Base-by-base conservation (phyloP, 768 basidiomycete genomes). In the Agaricus blazei region DNA sequence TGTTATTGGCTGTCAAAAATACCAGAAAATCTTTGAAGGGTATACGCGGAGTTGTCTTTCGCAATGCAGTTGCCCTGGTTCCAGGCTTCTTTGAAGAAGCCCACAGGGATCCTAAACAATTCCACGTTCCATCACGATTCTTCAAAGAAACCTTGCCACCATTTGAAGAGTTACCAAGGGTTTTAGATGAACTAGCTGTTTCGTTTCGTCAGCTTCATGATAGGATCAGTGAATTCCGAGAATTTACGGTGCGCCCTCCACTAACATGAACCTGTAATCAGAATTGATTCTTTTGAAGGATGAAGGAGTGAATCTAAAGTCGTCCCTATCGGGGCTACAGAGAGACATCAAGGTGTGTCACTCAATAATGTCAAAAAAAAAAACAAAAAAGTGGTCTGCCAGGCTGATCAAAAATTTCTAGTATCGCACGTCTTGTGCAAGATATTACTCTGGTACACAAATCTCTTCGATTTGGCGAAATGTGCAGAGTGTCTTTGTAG, bases 351-450 rank as follows among this genome's bases (percentile, higher is more conserved):
- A 26, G 26, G 52, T 54, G 19, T 19, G 29, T 11, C 37, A 4
- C 42, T 1, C 19, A n/a, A 3, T 19, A 9, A 24, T 12, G 44
- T 1, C 52, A 34, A n/a, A n/a, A n/a, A n/a, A n/a, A n/a, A n/a
- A n/a, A n/a, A n/a, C n/a, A n/a, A n/a, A n/a, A n/a, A n/a, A 2
- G 27, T 24, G 26, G 15, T 9, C 12, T 23, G 8, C 14, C 36
- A 8, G 8, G 36, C 14, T 1, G 19, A 28, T 28, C 28, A 11
- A 19, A 19, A 23, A 1, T 11, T 14, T 43, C 11, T 9, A 54
- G 53, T 54, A 54, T 48, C 53, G 53, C 14, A 46, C 26, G 9
- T 46, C 47, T 31, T 54, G 53, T 26, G 38, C 41, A 8, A 24
- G 23, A 12, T 37, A 48, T 27, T 54, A 54, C 26, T 19, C 11